Percentiles rank a stretch among this genome's conserved stretches.
Evolutionary conservation across 805 yeast genomes (phyloP).

Genomic region (Starmerella davenportii): DNA sequence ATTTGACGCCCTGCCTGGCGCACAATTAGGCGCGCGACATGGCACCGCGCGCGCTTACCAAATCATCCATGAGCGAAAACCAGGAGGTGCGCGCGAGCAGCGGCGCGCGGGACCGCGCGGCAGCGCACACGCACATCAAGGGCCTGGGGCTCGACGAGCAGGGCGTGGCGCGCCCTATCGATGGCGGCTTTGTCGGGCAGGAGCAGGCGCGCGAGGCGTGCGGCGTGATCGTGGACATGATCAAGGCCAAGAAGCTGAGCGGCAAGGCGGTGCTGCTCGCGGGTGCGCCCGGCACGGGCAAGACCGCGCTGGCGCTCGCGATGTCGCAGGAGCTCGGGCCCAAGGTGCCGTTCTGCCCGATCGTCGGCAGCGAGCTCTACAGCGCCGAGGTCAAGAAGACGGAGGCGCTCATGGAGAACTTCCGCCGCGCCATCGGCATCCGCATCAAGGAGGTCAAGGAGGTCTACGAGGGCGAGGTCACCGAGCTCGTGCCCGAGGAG

Average conservation of each 20-base stretch:
- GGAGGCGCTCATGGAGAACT: slow-evolving; percentile 88
- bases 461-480: slow-evolving; percentile 95
- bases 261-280: slow-evolving; percentile 93
- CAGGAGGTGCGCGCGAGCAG: slow-evolving; percentile 47
- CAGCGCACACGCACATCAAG: slow-evolving; percentile 92
- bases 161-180: slow-evolving; percentile 65
- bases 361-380: slow-evolving; percentile 85
- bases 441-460: slow-evolving; percentile 94
- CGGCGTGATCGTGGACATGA: slow-evolving; percentile 84
- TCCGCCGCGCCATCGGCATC: slow-evolving; percentile 88
- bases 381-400: slow-evolving; percentile 96
- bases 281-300: slow-evolving; percentile 97
- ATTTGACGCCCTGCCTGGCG: too few species aligned
- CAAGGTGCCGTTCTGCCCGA: slow-evolving; percentile 93
- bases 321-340: slow-evolving; percentile 92
- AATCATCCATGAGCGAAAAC: slow-evolving; percentile 64
- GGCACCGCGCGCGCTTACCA: too few species aligned
- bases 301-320: slow-evolving; percentile 91
- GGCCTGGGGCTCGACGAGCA: slow-evolving; percentile 87
- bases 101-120: slow-evolving; percentile 50
- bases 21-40: too few species aligned
- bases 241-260: slow-evolving; percentile 79
- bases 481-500: slow-evolving; percentile 88
- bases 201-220: slow-evolving; percentile 58
- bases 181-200: slow-evolving; percentile 81